Base-by-base conservation (phyloP, 768 basidiomycete genomes). In the Lactarius pseudohatsudake region DNA sequence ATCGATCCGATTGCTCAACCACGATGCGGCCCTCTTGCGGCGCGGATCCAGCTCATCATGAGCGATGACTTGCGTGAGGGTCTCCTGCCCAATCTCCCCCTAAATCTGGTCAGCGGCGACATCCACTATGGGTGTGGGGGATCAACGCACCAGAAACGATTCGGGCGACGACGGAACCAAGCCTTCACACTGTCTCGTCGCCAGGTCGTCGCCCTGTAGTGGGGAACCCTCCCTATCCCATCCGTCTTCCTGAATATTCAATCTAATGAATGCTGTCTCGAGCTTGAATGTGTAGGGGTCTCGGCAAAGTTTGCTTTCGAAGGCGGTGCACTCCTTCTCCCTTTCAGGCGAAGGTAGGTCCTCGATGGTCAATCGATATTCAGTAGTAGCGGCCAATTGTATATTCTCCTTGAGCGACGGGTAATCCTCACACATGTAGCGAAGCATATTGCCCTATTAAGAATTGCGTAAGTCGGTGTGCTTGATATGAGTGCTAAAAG, bases 51-150 rank as follows among this genome's bases (percentile, higher is more conserved):
- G 76, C 75, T 91, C 90, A 69, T 92, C 90, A 60, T 86, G 85
- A 45, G 86, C 82, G 71, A 92, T 91, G 86, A 90, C 90, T 20
- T 83, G 78, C 60, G 85, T 83, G 50, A 92, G 78, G 8, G 89
- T 85, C 71, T 92, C 90, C 69, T 91, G 89, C 20, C 87, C 83
- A 59, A 91, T 88, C 8, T 72, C 70, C n/a, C 89, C 90, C 89
- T 91, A 69, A 20, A 64, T 26, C 38, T 20, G 26, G 26, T 67
- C 41, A 64, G 63, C 40, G 28, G 41, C 16, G 58, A n/a, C 20
- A 40, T 41, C 26, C 38, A 41, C 70, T 43, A 67, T 66, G 56
- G 62, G 38, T 59, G 50, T 34, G 34, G 22, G n/a, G 61, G 15
- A 34, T 41, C 59, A 28, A 20, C 65, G 38, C 53, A 66, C 65